Conservation (phyloP, 257 asterid species). For the Rehmannia glutinosa region DNA sequence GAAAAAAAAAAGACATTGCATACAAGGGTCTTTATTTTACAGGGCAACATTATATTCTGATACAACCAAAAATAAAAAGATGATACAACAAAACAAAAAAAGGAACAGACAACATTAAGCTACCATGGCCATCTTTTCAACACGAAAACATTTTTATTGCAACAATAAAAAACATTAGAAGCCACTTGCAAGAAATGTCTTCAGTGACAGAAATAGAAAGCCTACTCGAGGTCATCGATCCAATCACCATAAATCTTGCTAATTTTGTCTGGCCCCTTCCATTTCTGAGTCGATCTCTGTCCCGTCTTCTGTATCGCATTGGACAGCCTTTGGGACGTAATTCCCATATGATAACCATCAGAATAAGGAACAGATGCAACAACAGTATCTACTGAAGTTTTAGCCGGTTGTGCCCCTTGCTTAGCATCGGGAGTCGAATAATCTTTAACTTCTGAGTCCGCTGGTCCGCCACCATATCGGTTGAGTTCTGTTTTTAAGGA, state of each 20-base stretch:
- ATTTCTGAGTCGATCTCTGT: slow-evolving; percentile 22
- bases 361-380: too few species aligned
- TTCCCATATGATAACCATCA: slow-evolving; percentile 39
- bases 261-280: slow-evolving; percentile 74
- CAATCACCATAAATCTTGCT: slow-evolving; percentile 66
- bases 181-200: too few species aligned
- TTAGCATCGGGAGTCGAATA: slow-evolving; percentile 39
- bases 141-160: too few species aligned
- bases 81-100: too few species aligned
- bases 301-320: slow-evolving; percentile 28
- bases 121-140: too few species aligned
- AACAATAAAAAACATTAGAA: too few species aligned
- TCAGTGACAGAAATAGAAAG: background rate
- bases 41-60: too few species aligned
- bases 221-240: slow-evolving; percentile 60
- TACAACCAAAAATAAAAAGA: too few species aligned
- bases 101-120: too few species aligned
- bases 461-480: slow-evolving; percentile 36
- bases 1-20: too few species aligned
- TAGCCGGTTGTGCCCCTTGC: slow-evolving; percentile 29
- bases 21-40: too few species aligned
- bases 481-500: slow-evolving; percentile 31
- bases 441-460: slow-evolving; percentile 47
- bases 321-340: slow-evolving; percentile 43
- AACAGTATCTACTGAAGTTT: slow-evolving; percentile 24